Base-by-base conservation (phyloP, 2,329 filamentous ascomycete species). In the Claviceps capensis region DNA sequence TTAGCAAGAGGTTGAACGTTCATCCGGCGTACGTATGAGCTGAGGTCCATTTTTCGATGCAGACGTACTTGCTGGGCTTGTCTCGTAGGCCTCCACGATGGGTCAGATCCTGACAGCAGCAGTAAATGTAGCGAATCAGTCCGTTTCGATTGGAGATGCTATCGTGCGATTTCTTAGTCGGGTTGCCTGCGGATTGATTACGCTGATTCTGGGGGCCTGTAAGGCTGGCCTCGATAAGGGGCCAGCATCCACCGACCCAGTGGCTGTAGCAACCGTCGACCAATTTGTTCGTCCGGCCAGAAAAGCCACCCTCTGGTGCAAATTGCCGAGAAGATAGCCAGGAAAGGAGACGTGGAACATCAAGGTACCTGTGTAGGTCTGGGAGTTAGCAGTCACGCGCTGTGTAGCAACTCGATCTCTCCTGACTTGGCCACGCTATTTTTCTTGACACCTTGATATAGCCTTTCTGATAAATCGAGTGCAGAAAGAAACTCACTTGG, bases 201-300 rank as follows among this genome's bases (percentile, higher is more conserved):
- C 56, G 58, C 53, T 61, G 59, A 54, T 58, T 62, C 61, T 59
- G 68, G 52, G 73, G 72, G 30, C 77, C 79, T 58, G 78, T 77
- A 53, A 93, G 70, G 51, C 83, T 83, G 53, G 88, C 87, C 71
- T 96, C 86, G 59, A 97, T 75, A 57, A 98, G 70, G 46, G 91
- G 85, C 88, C 90, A 98, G 71, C 90, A 97, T 51, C 86, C 86
- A 51, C 93, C 93, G 37, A 95, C 85, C 93, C 93, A 98, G 69
- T 96, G 91, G 65, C 88, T 95, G 72, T 98, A 98, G 71, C 93
- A 98, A 46, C 91, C 93, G 67, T 98, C 93, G 36, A 97, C 93
- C 36, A 98, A 77, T 71, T 98, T 98, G 75, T 97, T 97, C 30
- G 91, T 95, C 59, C 93, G 85, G 55, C 93, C 93, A 42, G 88